phyloP scores from a whole-genome alignment of 202 grass and related monocot species.

The Schoenoplectus triqueter region DNA sequence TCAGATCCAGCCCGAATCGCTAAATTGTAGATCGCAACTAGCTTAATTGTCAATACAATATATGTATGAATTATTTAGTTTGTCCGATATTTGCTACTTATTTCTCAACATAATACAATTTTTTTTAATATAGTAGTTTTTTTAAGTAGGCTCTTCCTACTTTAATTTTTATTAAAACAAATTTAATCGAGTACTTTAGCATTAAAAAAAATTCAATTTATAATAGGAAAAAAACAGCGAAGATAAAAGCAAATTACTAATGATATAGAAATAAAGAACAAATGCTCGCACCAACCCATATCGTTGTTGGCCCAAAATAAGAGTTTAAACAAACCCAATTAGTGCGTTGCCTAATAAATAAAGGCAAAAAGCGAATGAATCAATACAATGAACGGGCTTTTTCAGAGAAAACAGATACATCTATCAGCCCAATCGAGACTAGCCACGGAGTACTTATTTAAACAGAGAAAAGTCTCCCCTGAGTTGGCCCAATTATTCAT shows the following conservation, averaged over 20 bases:
- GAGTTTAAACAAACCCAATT: not conserved
- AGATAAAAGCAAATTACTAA: not conserved
- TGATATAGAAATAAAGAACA: not conserved
- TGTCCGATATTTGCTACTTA: too few relatives aligned
- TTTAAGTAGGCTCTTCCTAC: too few relatives aligned
- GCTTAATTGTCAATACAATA: too few relatives aligned
- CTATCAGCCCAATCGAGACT: not conserved
- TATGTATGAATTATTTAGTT: too few relatives aligned
- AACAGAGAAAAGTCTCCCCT: not conserved
- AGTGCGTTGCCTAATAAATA: not conserved
- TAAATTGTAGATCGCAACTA: not conserved
- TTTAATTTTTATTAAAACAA: too few relatives aligned
- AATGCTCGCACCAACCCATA: not conserved
- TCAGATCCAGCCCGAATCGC: not conserved
- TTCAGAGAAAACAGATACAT: not conserved
- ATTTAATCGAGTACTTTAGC: too few relatives aligned
- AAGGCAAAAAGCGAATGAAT: not conserved
- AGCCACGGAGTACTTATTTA: not conserved
- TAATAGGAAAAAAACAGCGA: too few relatives aligned
- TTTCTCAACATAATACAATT: too few relatives aligned
- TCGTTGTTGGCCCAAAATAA: not conserved
- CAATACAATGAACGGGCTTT: not conserved
- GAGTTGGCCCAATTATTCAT: not conserved
- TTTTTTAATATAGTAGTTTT: too few relatives aligned
- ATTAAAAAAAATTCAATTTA: too few relatives aligned